phyloP scores from a whole-genome alignment of 2,329 filamentous ascomycete genomes.

The Cladosporium sp. region DNA sequence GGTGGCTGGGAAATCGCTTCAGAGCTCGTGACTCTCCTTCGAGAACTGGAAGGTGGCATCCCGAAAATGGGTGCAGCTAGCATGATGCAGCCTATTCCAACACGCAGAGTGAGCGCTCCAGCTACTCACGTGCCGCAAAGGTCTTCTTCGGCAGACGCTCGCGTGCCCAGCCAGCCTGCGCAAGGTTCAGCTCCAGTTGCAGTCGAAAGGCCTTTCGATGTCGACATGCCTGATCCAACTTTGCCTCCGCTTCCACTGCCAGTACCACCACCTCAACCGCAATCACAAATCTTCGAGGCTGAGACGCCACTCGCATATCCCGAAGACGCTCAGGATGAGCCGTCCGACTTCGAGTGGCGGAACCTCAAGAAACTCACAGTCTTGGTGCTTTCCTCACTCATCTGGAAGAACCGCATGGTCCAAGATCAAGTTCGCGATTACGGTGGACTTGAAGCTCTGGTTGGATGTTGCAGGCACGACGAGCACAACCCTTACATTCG shows the following conservation, averaged over 20 bases:
- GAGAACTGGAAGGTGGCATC: conserved; percentile 73
- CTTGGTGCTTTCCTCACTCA: conserved; percentile 79
- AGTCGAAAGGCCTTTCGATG: conserved; percentile 65
- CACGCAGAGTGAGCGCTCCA: conserved; percentile 10
- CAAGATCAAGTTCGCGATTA: conserved; percentile 83
- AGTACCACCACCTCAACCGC: conserved; percentile 9
- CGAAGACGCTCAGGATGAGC: conserved; percentile 55
- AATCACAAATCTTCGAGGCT: conserved; percentile 34
- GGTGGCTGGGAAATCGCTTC: conserved; percentile 90
- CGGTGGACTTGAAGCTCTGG: conserved; percentile 79
- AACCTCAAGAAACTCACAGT: conserved; percentile 93
- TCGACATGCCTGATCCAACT: conserved; percentile 23
- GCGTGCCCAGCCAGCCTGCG: conserved; percentile 10
- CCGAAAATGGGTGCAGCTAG: conserved; percentile 12
- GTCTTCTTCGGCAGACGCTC: conserved; percentile 14
- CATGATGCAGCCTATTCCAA: conserved; percentile 8
- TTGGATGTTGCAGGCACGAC: conserved; percentile 87
- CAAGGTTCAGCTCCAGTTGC: conserved; percentile 32
- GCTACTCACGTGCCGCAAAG: conserved; percentile 7
- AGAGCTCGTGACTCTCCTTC: conserved; percentile 81
- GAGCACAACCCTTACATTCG: conserved; percentile 92
- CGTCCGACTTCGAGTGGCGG: conserved; percentile 65
- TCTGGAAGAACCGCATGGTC: conserved; percentile 80
- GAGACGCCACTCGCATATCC: conserved; percentile 37
- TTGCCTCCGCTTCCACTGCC: conserved; percentile 33